Percentiles rank a stretch among this genome's conserved stretches.
These are phyloP conservation scores for Boletus smithii DNA, from an alignment of 1,284 basidiomycete species.

Conservation along the genomic window DNA sequence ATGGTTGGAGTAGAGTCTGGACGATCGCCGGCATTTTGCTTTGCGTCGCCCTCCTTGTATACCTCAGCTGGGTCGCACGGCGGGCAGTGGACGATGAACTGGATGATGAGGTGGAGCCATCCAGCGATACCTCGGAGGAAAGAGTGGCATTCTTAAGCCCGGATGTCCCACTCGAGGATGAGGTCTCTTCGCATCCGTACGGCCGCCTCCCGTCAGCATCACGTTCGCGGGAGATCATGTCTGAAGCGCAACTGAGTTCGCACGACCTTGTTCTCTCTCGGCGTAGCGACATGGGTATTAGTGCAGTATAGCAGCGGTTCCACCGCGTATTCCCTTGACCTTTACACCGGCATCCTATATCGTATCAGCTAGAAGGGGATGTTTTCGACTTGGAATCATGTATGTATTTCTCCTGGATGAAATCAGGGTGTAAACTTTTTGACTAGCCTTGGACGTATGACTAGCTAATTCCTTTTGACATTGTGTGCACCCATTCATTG, in stretches of 20 bases:
- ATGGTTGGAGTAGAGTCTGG: constrained; percentile 54
- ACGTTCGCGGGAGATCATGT: constrained; percentile 27
- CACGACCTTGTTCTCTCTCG: constrained; percentile 16
- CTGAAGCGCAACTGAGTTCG: constrained; percentile 25
- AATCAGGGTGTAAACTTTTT: constrained; percentile 23
- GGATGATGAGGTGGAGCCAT: constrained; percentile 46
- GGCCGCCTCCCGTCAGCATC: constrained; percentile 20
- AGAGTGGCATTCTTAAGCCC: constrained; percentile 40
- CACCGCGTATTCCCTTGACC: no score
- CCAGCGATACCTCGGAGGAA: constrained; percentile 43
- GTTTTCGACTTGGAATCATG: neutral
- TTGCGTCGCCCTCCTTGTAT: constrained; percentile 74
- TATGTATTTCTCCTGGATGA: constrained; percentile 24
- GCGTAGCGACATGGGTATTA: constrained; percentile 13
- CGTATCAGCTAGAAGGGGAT: neutral
- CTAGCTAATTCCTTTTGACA: neutral
- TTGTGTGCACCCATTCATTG: constrained; percentile 9
- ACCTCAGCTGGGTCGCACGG: constrained; percentile 76
- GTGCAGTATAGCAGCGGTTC: constrained; percentile 14
- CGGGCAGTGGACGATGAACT: constrained; percentile 79
- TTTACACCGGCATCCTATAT: neutral
- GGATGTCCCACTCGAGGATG: constrained; percentile 26
- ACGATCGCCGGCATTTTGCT: constrained; percentile 68
- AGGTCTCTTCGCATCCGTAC: constrained; percentile 16
- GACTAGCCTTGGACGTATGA: no score